phyloP scores from a whole-genome alignment of 768 basidiomycete genomes.

The Chalciporus piperatus region DNA sequence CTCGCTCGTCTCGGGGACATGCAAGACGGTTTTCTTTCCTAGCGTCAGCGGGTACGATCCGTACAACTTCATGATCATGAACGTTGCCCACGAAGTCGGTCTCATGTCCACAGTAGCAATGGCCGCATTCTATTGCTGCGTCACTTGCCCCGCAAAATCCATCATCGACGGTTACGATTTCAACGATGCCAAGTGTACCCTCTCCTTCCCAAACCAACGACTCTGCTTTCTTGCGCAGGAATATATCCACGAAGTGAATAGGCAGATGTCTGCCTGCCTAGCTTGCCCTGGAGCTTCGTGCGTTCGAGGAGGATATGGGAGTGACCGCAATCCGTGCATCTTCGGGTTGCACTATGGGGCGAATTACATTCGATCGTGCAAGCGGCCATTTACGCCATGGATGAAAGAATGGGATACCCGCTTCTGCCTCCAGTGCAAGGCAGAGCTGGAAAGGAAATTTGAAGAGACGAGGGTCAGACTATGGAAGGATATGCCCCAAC shows the following conservation, averaged over 20 bases:
- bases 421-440: background rate
- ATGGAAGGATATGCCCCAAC: constrained; percentile 3
- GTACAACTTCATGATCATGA: constrained; percentile 13
- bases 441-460: background rate
- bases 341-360: background rate
- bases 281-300: background rate
- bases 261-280: background rate
- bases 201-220: background rate
- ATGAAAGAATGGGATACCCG: background rate
- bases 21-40: background rate
- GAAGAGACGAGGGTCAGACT: background rate
- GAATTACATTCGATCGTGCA: background rate
- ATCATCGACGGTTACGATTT: constrained; percentile 12
- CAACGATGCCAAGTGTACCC: background rate
- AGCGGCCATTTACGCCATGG: constrained; percentile 1
- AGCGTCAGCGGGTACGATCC: constrained; percentile 7
- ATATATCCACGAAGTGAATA: background rate
- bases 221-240: constrained; percentile 3
- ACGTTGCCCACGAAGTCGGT: constrained; percentile 13
- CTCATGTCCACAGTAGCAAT: background rate
- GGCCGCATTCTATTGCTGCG: constrained; percentile 1
- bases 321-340: background rate
- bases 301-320: too few relatives aligned
- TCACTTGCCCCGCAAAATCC: constrained; percentile 4
- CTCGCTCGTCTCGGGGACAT: background rate